Evolutionary conservation across 352 stramenopile species (phyloP).

Genomic region (Globisporangium middletonii): DNA sequence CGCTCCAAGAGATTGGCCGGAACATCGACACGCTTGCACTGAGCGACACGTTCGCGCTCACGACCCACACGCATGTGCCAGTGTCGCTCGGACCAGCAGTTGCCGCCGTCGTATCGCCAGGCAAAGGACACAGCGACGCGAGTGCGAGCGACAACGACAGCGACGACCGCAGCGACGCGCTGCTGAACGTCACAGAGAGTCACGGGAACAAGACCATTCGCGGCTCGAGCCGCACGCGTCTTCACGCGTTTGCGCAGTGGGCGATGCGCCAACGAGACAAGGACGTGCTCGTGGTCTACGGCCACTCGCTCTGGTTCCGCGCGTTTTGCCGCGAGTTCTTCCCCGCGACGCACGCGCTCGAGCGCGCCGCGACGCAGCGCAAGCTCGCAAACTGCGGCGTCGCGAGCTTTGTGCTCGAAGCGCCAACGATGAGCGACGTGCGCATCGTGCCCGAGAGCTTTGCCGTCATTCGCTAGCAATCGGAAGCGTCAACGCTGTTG

Average conservation of each 20-base stretch:
- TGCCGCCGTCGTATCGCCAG: constrained; percentile 15
- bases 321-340: constrained; percentile 82
- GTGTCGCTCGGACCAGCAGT: not conserved
- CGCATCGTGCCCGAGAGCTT: not conserved
- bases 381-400: constrained; percentile 82
- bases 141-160: too few relatives aligned
- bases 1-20: constrained; percentile 78
- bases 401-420: constrained; percentile 64
- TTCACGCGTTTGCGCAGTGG: constrained; percentile 69
- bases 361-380: constrained; percentile 38
- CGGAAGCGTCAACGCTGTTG: too few relatives aligned
- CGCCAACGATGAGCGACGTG: constrained; percentile 3
- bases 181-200: constrained; percentile 74
- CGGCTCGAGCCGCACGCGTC: constrained; percentile 45
- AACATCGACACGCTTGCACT: constrained; percentile 85
- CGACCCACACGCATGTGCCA: constrained; percentile 4
- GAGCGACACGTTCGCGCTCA: constrained; percentile 38
- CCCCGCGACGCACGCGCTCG: constrained; percentile 14
- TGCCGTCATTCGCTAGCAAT: not conserved
- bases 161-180: constrained; percentile 22
- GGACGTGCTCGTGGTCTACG: constrained; percentile 70
- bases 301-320: constrained; percentile 84
- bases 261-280: constrained; percentile 36
- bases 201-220: constrained; percentile 77
- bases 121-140: constrained; percentile 26